Evolutionary conservation across 139 green algal species (phyloP), one percentile per base, ranked within the genome.

Genomic region (Micractinium sp.): DNA sequence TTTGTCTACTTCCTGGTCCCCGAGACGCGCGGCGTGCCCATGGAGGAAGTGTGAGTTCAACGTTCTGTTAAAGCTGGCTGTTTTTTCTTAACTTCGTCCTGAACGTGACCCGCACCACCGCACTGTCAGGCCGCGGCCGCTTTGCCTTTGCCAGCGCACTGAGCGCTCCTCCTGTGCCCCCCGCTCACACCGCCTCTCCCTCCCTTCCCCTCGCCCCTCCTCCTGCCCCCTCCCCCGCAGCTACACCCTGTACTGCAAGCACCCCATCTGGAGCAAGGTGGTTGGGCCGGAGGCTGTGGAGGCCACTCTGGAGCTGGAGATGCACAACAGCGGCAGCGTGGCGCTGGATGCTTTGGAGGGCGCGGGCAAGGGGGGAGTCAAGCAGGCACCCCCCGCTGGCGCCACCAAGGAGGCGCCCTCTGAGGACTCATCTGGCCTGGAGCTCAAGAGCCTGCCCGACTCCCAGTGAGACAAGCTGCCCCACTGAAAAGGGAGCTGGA

Each of bases 211-310:
- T 56, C 47, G 7, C 47, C 47, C 7, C 47, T 56, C 47, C 47
- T 56, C 47, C 47, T 9, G 7, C 47, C 7, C 47, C 7, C 47
- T 56, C 31, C 19, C 77, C 22, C 35, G 77, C 77, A 82, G 77
- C 38, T 87, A 87, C 82, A 77, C 61, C 31, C 61, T 87, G 61
- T 87, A 87, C 82, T 78, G 63, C 82, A 39, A 87, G 63, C 82
- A 87, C 82, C 35, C 33, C 16, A 41, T 87, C 63, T 87, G 82
- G 82, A 41, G 25, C 61, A 87, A 79, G 82, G 63, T 87, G 20
- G 47, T 78, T 25, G 61, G 35, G 61, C 18, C 23, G 38, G 36
- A 60, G 35, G 61, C 38, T 27, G 82, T 78, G 23, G 82, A 61
- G 27, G 82, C 82, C 27, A 77, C 67, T 2, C 9, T 63, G 63